Conservation (phyloP, 73 alveolate genomes). For the Paramecium bursaria region DNA sequence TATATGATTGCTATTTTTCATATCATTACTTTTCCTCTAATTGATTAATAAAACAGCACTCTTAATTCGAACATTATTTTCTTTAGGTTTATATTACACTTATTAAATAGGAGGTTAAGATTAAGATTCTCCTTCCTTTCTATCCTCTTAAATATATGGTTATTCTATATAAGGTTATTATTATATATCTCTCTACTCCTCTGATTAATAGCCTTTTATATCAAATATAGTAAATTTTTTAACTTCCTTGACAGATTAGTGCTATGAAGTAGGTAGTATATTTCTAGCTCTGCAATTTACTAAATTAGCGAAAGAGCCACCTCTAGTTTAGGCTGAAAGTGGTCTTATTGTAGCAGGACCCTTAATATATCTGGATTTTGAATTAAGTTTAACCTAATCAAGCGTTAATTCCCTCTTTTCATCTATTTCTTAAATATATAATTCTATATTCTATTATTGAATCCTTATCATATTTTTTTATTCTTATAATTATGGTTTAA, state of each 20-base stretch:
- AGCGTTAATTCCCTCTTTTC: constrained; percentile 33
- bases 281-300: constrained; percentile 22
- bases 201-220: constrained; percentile 3
- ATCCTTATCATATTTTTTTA: constrained; percentile 12
- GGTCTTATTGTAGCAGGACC: constrained; percentile 13
- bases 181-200: background rate
- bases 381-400: constrained; percentile 10
- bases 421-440: background rate
- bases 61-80: constrained; percentile 43
- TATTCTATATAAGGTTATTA: too few species aligned
- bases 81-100: constrained; percentile 6
- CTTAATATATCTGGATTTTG: background rate
- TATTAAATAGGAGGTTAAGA: background rate
- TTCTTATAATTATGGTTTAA: constrained; percentile 15
- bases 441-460: too few species aligned
- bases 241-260: constrained; percentile 48
- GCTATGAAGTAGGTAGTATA: background rate
- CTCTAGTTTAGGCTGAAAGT: constrained; percentile 59
- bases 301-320: constrained; percentile 45
- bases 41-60: constrained; percentile 32
- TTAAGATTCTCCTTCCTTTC: background rate
- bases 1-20: background rate
- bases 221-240: constrained; percentile 47
- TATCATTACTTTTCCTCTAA: constrained; percentile 5
- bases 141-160: too few species aligned